Percentiles rank a stretch among this genome's conserved stretches.
These are phyloP conservation scores for Cupressus sempervirens DNA, from an alignment of 75 land plant genomes.

Conservation along the genomic window DNA sequence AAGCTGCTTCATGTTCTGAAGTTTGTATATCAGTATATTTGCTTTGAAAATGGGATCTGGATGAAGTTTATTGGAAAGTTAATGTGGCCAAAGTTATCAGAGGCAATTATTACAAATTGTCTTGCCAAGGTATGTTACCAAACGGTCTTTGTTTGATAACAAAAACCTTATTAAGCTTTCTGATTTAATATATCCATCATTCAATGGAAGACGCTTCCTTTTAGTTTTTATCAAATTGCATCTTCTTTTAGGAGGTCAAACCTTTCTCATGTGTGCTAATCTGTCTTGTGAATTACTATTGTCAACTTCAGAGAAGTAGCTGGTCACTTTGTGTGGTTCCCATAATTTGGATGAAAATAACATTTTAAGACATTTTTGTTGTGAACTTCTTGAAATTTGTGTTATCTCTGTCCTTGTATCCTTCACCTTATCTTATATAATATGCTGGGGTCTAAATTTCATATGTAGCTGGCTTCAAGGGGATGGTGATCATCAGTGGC, in stretches of 20 bases:
- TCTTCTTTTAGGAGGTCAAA: background rate
- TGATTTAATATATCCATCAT: background rate
- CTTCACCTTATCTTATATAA: background rate
- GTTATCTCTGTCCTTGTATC: background rate
- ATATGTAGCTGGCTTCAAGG: background rate
- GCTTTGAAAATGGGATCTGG: conserved; percentile 58
- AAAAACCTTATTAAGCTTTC: background rate
- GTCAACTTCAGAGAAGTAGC: background rate
- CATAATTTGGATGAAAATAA: background rate
- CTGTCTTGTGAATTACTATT: background rate
- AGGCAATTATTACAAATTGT: conserved; percentile 55
- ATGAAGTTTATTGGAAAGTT: conserved; percentile 63
- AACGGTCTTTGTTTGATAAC: background rate
- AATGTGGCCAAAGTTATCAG: conserved; percentile 82
- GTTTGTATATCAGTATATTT: conserved; percentile 52
- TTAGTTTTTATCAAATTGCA: background rate
- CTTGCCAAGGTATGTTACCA: conserved; percentile 70
- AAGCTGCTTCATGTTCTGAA: conserved; percentile 51
- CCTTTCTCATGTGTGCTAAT: background rate
- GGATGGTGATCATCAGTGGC: background rate
- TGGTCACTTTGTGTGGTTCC: background rate
- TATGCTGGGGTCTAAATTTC: background rate
- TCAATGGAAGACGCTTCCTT: background rate
- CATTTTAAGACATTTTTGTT: background rate
- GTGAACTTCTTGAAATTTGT: background rate